Percentiles rank a stretch among this genome's conserved stretches.
Conservation (phyloP, 129 eudicot species). For the Sambucus nigra region DNA sequence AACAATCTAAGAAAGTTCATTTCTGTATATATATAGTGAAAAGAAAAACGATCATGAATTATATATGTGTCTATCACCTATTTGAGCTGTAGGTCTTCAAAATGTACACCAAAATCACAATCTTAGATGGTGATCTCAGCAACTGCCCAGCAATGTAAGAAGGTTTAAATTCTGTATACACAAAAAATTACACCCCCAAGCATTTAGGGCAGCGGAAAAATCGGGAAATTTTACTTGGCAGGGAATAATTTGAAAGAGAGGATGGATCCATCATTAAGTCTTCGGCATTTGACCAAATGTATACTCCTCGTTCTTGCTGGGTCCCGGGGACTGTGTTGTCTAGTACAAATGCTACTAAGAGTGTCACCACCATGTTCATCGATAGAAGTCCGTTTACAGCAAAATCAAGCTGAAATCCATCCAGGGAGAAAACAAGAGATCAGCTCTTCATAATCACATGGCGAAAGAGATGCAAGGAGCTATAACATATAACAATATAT, state of each 20-base stretch:
- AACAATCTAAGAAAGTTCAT: slow-evolving; percentile 1
- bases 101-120: not conserved
- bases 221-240: slow-evolving; percentile 47
- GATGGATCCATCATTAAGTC: slow-evolving; percentile 51
- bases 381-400: slow-evolving; percentile 69
- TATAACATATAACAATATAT: not conserved
- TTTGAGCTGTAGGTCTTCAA: not conserved
- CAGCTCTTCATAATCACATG: slow-evolving; percentile 5
- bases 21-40: not conserved
- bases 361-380: slow-evolving; percentile 83
- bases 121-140: not conserved
- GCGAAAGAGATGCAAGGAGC: not conserved
- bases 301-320: slow-evolving; percentile 69
- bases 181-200: slow-evolving; percentile 34
- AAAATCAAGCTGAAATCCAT: slow-evolving; percentile 58
- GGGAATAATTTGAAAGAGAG: slow-evolving; percentile 46
- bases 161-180: not conserved
- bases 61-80: slow-evolving; percentile 1
- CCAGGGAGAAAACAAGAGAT: not conserved
- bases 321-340: slow-evolving; percentile 84
- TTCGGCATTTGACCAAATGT: slow-evolving; percentile 66
- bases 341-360: slow-evolving; percentile 65
- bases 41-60: slow-evolving; percentile 12
- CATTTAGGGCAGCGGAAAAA: slow-evolving; percentile 69
- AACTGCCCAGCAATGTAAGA: slow-evolving; percentile 7